Conservation (phyloP, 306 rosid genomes). For the Inga laurina region DNA sequence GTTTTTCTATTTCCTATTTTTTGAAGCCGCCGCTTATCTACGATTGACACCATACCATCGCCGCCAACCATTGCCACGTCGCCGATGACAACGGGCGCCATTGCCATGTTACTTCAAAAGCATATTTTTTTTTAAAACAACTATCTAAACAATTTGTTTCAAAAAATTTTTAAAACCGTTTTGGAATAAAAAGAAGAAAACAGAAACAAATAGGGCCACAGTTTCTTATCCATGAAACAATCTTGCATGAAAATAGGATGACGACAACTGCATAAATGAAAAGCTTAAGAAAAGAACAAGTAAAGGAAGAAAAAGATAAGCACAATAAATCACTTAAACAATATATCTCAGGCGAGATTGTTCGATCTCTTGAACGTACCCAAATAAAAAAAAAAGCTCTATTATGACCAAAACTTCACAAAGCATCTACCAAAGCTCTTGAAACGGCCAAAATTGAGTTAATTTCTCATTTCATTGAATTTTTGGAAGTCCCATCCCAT, state of each 20-base stretch:
- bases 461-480: constrained; percentile 40
- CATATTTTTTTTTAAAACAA: too few relatives aligned
- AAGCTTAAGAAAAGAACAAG: not conserved
- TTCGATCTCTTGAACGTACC: constrained; percentile 26
- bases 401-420: constrained; percentile 79
- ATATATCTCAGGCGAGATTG: constrained; percentile 12
- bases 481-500: constrained; percentile 63
- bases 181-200: too few relatives aligned
- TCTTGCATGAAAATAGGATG: not conserved
- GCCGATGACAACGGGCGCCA: too few relatives aligned
- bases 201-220: too few relatives aligned
- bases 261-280: not conserved
- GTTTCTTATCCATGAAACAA: not conserved
- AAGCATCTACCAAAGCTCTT: constrained; percentile 55
- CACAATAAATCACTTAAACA: not conserved
- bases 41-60: too few relatives aligned
- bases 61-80: too few relatives aligned
- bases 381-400: constrained; percentile 14
- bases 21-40: too few relatives aligned
- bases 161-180: too few relatives aligned
- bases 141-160: too few relatives aligned
- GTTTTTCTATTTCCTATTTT: too few relatives aligned
- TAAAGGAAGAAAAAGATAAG: not conserved
- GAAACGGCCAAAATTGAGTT: constrained; percentile 60
- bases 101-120: too few relatives aligned